These are phyloP conservation scores for Pichia sporocuriosa DNA, from an alignment of 805 yeast genomes.

Conservation along the genomic window DNA sequence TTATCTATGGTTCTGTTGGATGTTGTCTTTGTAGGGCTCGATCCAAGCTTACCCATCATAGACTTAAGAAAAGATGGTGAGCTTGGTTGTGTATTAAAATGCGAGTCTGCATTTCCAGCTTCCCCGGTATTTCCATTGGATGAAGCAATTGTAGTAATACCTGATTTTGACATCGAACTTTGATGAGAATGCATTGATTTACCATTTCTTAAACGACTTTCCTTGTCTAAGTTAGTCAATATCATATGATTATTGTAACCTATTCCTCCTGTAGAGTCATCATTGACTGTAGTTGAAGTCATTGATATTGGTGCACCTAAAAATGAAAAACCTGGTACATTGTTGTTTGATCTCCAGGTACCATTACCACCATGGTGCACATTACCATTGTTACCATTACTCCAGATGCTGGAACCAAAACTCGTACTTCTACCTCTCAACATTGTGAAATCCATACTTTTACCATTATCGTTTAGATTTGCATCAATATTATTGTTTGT, in stretches of 20 bases:
- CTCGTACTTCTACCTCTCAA: slow-evolving; percentile 29
- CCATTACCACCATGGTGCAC: slow-evolving; percentile 3
- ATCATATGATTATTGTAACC: neutral
- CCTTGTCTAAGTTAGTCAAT: neutral
- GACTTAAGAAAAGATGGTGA: slow-evolving; percentile 35
- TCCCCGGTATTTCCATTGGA: neutral
- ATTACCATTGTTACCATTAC: slow-evolving; percentile 17
- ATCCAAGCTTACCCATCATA: slow-evolving; percentile 32
- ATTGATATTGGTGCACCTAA: slow-evolving; percentile 11
- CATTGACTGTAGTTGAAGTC: neutral
- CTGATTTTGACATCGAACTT: too few species aligned
- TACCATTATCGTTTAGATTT: neutral
- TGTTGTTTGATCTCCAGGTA: slow-evolving; percentile 1
- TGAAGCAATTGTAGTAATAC: too few species aligned
- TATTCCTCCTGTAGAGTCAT: neutral
- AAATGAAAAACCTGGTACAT: slow-evolving; percentile 10
- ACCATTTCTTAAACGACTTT: neutral
- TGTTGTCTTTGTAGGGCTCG: slow-evolving; percentile 27
- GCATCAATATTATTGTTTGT: neutral
- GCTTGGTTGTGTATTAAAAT: slow-evolving; percentile 12
- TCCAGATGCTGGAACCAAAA: slow-evolving; percentile 33
- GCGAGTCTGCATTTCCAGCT: neutral
- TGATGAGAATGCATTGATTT: too few species aligned
- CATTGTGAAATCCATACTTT: slow-evolving; percentile 13
- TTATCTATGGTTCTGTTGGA: slow-evolving; percentile 15